These are phyloP conservation scores for Rhizopogon salebrosus DNA, from an alignment of 768 basidiomycete genomes.

Conservation along the genomic window DNA sequence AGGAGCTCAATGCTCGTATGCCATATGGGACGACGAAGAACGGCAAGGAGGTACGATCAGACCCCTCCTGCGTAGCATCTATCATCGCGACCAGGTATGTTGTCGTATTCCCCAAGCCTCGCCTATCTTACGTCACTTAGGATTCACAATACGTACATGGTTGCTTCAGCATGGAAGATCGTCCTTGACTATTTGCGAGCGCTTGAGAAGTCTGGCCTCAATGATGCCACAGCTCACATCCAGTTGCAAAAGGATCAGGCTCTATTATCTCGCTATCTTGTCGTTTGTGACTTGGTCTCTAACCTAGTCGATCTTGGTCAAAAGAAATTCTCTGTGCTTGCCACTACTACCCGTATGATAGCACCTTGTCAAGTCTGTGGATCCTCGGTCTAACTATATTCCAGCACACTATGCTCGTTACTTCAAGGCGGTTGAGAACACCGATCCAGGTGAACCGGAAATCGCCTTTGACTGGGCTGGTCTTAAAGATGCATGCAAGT, in stretches of 20 bases:
- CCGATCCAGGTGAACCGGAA: constrained; percentile 41
- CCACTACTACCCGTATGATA: constrained; percentile 61
- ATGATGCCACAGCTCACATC: constrained; percentile 45
- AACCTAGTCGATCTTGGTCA: constrained; percentile 58
- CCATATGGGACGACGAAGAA: constrained; percentile 23
- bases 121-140: constrained; percentile 31
- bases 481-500: constrained; percentile 60
- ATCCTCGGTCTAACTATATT: constrained; percentile 3
- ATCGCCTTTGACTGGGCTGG: constrained; percentile 62
- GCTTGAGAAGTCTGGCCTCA: constrained; percentile 49
- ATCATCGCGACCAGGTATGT: constrained; percentile 55
- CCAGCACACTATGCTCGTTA: constrained; percentile 69
- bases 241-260: constrained; percentile 47
- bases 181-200: constrained; percentile 54
- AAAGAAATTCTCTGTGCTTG: constrained; percentile 60
- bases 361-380: constrained; percentile 2
- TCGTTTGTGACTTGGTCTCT: constrained; percentile 58
- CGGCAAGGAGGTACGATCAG: constrained; percentile 25
- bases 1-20: constrained; percentile 50
- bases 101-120: constrained; percentile 1
- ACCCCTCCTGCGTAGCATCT: constrained; percentile 50
- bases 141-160: constrained; percentile 77
- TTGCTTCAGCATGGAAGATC: constrained; percentile 80
- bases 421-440: constrained; percentile 46
- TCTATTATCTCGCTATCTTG: constrained; percentile 57